Conservation (phyloP, 2,329 filamentous ascomycete species). For the Pseudocercospora macadamiae region DNA sequence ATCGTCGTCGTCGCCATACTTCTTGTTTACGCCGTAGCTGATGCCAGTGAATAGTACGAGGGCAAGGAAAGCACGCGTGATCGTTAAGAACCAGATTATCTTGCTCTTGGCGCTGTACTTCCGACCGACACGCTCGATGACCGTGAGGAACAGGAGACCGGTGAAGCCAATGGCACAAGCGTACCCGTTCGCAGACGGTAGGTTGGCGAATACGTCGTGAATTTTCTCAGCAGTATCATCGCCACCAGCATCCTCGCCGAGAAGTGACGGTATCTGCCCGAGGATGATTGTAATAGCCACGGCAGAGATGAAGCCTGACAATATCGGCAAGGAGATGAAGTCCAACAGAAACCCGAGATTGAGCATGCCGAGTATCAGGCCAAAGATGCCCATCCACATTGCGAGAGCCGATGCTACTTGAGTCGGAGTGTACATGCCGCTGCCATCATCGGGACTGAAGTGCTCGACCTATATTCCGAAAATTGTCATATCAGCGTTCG, state of each 20-base stretch:
- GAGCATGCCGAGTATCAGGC: constrained; percentile 61
- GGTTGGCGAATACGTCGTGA: constrained; percentile 59
- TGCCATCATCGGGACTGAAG: constrained; percentile 41
- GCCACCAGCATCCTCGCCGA: constrained; percentile 57
- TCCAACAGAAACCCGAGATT: constrained; percentile 55
- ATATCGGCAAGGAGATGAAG: constrained; percentile 66
- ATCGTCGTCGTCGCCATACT: constrained; percentile 39
- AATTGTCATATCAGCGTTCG: too few relatives aligned
- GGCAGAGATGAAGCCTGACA: constrained; percentile 68
- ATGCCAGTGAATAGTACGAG: constrained; percentile 66
- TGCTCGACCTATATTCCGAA: too few relatives aligned
- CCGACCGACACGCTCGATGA: constrained; percentile 62
- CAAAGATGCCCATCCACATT: constrained; percentile 65
- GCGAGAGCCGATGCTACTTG: constrained; percentile 64
- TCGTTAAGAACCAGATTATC: constrained; percentile 61
- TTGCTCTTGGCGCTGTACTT: constrained; percentile 62
- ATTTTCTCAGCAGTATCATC: constrained; percentile 61
- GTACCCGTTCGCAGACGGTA: constrained; percentile 61
- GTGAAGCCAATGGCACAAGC: constrained; percentile 64
- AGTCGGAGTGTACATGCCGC: constrained; percentile 55
- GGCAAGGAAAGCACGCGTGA: constrained; percentile 63
- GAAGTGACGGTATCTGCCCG: constrained; percentile 64
- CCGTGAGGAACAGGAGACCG: constrained; percentile 58
- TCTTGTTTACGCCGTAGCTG: constrained; percentile 64
- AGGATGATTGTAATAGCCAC: constrained; percentile 68